Percentiles rank a stretch among this genome's conserved stretches.
phyloP scores from a whole-genome alignment of 2,329 filamentous ascomycete genomes.

The Colletotrichum phormii region DNA sequence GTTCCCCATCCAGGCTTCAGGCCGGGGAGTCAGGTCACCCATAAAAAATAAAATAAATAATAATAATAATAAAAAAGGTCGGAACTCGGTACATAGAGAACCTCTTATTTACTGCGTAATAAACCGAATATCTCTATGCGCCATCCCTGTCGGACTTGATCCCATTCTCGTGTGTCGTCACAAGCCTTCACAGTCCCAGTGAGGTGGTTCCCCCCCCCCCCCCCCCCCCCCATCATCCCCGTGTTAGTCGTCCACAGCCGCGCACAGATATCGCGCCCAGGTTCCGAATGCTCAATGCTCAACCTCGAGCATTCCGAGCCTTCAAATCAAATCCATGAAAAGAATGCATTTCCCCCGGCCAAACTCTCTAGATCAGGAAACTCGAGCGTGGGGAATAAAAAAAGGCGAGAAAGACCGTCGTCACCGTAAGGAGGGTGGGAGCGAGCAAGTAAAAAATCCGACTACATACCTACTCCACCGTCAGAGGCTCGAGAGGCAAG shows the following conservation, averaged over 20 bases:
- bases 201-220: neutral
- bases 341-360: neutral
- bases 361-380: constrained; percentile 22
- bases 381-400: constrained; percentile 5
- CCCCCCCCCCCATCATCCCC: constrained; percentile 1
- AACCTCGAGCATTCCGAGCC: neutral
- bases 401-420: neutral
- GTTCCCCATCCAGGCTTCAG: neutral
- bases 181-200: neutral
- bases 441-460: constrained; percentile 7
- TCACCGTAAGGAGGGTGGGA: constrained; percentile 33
- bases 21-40: neutral
- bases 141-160: neutral
- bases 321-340: neutral
- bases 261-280: constrained; percentile 15
- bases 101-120: neutral
- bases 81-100: neutral
- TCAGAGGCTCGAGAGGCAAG: constrained; percentile 34
- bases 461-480: constrained; percentile 22
- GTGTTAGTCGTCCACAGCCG: neutral
- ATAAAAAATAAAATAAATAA: no score
- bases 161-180: neutral
- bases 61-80: no score
- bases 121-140: neutral
- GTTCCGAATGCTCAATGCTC: neutral